Evolutionary conservation across 352 stramenopile species (phyloP), one percentile per base, ranked within the genome.

Genomic region (Pythium aphanidermatum): DNA sequence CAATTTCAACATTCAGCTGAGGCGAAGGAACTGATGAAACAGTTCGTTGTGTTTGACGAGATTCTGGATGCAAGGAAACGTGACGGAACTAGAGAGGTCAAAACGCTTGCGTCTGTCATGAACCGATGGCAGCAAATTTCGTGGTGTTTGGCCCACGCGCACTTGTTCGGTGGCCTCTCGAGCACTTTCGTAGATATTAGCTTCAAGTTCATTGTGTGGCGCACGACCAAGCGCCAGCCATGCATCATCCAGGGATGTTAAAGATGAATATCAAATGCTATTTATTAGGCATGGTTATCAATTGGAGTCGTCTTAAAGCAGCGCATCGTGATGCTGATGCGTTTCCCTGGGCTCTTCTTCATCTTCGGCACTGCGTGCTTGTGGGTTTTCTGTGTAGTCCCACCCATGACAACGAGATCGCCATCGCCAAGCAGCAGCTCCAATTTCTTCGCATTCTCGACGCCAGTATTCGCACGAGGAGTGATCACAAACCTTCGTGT

Each of bases 381-480:
- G 68, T 86, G 74, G n/a, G 76, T 86, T 46, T 64, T 57, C 50
- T 93, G 82, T 21, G 70, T 86, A 6, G 63, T 71, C 20, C 82
- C 82, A 44, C 82, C 82, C 82, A 93, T 93, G 39, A 93, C 53
- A 14, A 90, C 40, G 29, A 93, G 43, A 52, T 93, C 82, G 32
- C 82, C 82, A 49, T 91, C 72, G 23, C 61, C 41, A n/a, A 91
- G 48, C 17, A 70, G 48, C 38, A 93, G 43, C 60, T 90, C 81
- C 38, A 73, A 36, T 11, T 47, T 58, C 39, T 57, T 38, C n/a
- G 28, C 23, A 12, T 49, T 44, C 35, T 45, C 29, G 12, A 33
- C 29, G 56, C 49, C 55, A 10, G 17, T 37, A 20, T 30, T 47
- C 2, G 48, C 42, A 32, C 65, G 68, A 14, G 62, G 72, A 5